A percentile compares a stretch with the other conserved stretches of the same genome.
Evolutionary conservation across 1,139 yeast genomes (phyloP).

Genomic region (Fermentozyma sake): DNA sequence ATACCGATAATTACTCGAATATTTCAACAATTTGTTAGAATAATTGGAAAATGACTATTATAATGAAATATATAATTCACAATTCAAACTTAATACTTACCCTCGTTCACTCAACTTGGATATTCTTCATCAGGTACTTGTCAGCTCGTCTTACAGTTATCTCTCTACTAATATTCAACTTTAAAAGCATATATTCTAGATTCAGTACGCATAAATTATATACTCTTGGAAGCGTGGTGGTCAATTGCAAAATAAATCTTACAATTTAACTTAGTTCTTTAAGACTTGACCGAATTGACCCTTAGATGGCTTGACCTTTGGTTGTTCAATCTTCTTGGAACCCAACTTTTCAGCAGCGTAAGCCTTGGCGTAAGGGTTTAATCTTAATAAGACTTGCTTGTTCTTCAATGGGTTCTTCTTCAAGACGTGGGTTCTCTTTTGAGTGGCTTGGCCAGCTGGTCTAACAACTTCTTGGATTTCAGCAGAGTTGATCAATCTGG

Average conservation of each 20-base stretch:
- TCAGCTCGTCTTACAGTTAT: slow-evolving; percentile 3
- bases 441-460: slow-evolving; percentile 93
- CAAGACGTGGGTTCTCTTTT: slow-evolving; percentile 91
- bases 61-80: no score
- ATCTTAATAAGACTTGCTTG: slow-evolving; percentile 97
- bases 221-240: slow-evolving; percentile 1
- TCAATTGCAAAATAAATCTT: no score
- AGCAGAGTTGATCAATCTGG: slow-evolving; percentile 98
- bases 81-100: no score
- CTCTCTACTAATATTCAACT: slow-evolving; percentile 1
- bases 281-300: slow-evolving; percentile 67
- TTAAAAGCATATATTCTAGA: slow-evolving; percentile 1
- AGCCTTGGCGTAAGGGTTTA: slow-evolving; percentile 99
- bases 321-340: slow-evolving; percentile 69
- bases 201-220: slow-evolving; percentile 1
- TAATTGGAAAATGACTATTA: no score
- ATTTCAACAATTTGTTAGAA: no score
- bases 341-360: slow-evolving; percentile 90
- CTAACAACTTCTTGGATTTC: slow-evolving; percentile 97
- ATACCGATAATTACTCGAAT: no score
- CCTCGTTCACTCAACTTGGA: no score
- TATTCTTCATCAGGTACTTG: slow-evolving; percentile 1
- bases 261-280: slow-evolving; percentile 38
- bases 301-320: slow-evolving; percentile 64
- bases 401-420: slow-evolving; percentile 99